These are phyloP conservation scores for Paraphaeosphaeria sporulosa DNA, from an alignment of 2,329 filamentous ascomycete species.

Conservation along the genomic window DNA sequence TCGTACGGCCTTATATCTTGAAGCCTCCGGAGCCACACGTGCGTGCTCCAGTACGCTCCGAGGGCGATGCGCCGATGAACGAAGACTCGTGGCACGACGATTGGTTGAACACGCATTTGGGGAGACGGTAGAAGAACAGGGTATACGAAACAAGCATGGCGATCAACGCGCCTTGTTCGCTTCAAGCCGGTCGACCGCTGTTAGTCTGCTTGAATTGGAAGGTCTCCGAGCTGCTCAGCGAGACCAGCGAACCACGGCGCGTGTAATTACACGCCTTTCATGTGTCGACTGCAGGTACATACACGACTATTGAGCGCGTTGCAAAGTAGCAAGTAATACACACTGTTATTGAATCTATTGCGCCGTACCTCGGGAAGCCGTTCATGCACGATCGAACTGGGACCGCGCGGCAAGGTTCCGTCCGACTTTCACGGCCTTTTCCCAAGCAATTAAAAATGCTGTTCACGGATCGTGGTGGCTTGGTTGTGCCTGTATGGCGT, in stretches of 20 bases:
- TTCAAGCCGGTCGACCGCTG: neutral
- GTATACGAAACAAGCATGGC: slow-evolving; percentile 1
- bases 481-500: neutral
- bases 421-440: neutral
- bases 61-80: neutral
- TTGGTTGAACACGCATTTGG: neutral
- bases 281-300: neutral
- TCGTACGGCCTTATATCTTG: neutral
- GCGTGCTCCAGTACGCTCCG: neutral
- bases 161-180: slow-evolving; percentile 1
- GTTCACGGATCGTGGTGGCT: neutral
- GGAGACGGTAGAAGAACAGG: neutral
- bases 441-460: neutral
- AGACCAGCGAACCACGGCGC: neutral
- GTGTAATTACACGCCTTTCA: neutral
- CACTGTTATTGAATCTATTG: neutral
- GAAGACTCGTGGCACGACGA: slow-evolving; percentile 3
- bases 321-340: neutral
- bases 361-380: neutral
- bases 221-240: neutral
- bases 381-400: neutral
- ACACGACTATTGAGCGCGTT: neutral
- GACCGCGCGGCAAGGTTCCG: neutral
- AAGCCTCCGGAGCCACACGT: slow-evolving; percentile 1
- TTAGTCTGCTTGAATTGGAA: neutral